Conservation (phyloP, 2,329 filamentous ascomycete genomes). For the Beauveria bassiana region DNA sequence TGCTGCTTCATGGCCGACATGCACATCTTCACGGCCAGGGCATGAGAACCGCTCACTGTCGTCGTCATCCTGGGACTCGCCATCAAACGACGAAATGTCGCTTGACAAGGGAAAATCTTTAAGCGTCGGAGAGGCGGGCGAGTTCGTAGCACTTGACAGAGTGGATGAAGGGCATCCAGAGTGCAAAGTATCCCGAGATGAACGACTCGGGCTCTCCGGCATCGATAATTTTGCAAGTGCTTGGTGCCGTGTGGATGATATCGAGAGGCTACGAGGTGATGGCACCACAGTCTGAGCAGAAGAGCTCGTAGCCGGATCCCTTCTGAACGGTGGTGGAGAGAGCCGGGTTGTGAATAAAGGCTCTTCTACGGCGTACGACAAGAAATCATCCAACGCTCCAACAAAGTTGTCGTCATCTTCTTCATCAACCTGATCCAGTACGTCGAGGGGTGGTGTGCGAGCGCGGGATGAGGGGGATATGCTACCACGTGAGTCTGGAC, state of each 20-base stretch:
- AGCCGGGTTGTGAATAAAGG: not conserved
- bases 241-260: not conserved
- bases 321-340: conserved; percentile 3
- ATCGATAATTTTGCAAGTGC: not conserved
- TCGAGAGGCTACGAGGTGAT: not conserved
- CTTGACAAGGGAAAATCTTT: not conserved
- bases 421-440: conserved; percentile 3
- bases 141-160: conserved; percentile 2
- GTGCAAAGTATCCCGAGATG: not conserved
- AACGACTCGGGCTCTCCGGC: not conserved
- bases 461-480: not conserved
- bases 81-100: not conserved
- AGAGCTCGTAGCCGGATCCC: not conserved
- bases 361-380: not conserved
- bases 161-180: not conserved
- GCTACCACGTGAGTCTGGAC: not conserved
- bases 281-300: not conserved
- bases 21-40: not conserved
- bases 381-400: not conserved
- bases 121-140: not conserved
- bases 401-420: conserved; percentile 7
- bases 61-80: not conserved
- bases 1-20: not conserved
- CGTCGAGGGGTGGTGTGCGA: not conserved
- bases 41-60: not conserved